A percentile compares a stretch with the other conserved stretches of the same genome.
Conservation (phyloP, 1,284 basidiomycete genomes). For the Clitocybe nebularis region DNA sequence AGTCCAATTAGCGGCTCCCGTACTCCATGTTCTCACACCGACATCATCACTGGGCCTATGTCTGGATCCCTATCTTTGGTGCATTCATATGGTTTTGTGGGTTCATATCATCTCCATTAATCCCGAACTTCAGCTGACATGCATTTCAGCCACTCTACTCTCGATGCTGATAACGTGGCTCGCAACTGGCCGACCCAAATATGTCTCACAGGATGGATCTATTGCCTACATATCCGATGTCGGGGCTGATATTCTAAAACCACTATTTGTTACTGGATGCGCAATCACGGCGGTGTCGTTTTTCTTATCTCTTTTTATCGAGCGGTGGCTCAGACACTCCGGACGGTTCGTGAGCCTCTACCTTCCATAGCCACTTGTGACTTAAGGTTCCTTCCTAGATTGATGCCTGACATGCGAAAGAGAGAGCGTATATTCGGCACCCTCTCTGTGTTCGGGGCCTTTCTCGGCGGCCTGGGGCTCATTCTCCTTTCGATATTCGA, state of each 20-base stretch:
- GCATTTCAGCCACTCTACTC: constrained; percentile 45
- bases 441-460: constrained; percentile 55
- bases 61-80: constrained; percentile 58
- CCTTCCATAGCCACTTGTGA: background rate
- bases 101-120: constrained; percentile 16
- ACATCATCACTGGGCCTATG: constrained; percentile 53
- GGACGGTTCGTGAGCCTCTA: constrained; percentile 40
- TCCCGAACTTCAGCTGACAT: constrained; percentile 4
- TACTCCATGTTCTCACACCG: constrained; percentile 20
- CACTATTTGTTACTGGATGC: constrained; percentile 63
- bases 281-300: constrained; percentile 59
- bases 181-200: constrained; percentile 33
- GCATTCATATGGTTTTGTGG: constrained; percentile 63
- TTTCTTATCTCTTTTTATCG: constrained; percentile 52
- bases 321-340: constrained; percentile 59
- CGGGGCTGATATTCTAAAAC: constrained; percentile 66
- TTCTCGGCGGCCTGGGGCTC: constrained; percentile 55
- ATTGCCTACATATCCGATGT: constrained; percentile 75
- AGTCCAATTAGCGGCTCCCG: background rate
- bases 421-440: constrained; percentile 51
- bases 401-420: constrained; percentile 53
- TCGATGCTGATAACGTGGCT: constrained; percentile 69
- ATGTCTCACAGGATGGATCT: constrained; percentile 41
- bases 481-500: constrained; percentile 66
- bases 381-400: constrained; percentile 29